phyloP scores from a whole-genome alignment of 192 early-diverging fungal genomes.

The Diversispora epigaea region DNA sequence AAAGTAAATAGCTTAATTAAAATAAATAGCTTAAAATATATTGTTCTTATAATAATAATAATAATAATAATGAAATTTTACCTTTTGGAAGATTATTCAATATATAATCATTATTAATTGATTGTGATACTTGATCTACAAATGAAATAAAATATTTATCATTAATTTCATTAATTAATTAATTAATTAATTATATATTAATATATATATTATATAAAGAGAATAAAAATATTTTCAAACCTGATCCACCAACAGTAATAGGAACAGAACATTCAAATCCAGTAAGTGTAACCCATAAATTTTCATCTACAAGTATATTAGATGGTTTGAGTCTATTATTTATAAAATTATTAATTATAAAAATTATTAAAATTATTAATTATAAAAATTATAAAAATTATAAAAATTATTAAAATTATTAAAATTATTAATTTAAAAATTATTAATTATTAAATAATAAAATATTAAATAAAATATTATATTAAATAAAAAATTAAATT shows the following conservation, averaged over 20 bases:
- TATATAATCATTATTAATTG: neutral
- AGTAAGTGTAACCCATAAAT: conserved; percentile 57
- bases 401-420: too few relatives aligned
- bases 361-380: neutral
- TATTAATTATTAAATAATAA: too few relatives aligned
- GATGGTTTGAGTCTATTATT: conserved; percentile 44
- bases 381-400: neutral
- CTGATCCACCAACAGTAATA: neutral
- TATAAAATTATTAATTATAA: neutral
- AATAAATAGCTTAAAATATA: too few relatives aligned
- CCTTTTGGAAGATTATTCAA: conserved; percentile 38
- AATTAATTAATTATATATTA: neutral
- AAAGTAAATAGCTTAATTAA: too few relatives aligned
- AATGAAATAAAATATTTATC: neutral
- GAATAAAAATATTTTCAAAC: neutral
- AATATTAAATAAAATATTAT: too few relatives aligned
- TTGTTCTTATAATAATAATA: neutral
- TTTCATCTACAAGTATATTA: conserved; percentile 59
- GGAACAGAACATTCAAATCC: conserved; percentile 54
- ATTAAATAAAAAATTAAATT: neutral
- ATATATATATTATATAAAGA: neutral
- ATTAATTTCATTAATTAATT: neutral
- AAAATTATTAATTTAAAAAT: too few relatives aligned
- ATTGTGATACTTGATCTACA: neutral
- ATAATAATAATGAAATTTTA: neutral